A percentile compares a stretch with the other conserved stretches of the same genome.
Evolutionary conservation across 1,284 basidiomycete genomes (phyloP).

Genomic region (Austroboletus niveus): DNA sequence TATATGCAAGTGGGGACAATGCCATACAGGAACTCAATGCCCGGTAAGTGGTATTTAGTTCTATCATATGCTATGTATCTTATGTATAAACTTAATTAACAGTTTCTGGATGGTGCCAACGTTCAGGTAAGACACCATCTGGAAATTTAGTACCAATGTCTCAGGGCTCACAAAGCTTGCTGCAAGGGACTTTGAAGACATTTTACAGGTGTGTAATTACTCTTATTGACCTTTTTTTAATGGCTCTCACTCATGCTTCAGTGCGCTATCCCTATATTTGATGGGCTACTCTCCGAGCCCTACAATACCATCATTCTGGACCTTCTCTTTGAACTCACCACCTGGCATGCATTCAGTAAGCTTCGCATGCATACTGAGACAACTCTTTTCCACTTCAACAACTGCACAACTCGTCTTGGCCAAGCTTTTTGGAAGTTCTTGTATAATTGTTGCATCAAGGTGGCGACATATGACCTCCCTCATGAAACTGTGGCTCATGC

Average conservation of each 20-base stretch:
- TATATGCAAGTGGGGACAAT: conserved; percentile 4
- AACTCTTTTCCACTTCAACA: conserved; percentile 24
- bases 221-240: too few relatives aligned
- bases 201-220: conserved; percentile 30
- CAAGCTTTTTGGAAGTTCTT: neutral
- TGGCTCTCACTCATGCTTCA: conserved; percentile 4
- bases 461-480: conserved; percentile 8
- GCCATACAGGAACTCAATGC: conserved; percentile 4
- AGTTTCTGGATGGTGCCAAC: conserved; percentile 1
- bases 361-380: conserved; percentile 31
- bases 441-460: neutral
- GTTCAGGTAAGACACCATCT: conserved; percentile 4
- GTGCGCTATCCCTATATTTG: conserved; percentile 36
- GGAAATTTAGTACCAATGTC: conserved; percentile 9
- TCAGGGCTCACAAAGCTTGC: conserved; percentile 8
- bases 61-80: neutral
- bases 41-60: neutral
- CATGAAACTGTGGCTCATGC: conserved; percentile 3
- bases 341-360: conserved; percentile 38
- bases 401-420: conserved; percentile 5
- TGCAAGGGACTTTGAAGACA: conserved; percentile 13
- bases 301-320: conserved; percentile 24
- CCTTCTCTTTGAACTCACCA: conserved; percentile 10
- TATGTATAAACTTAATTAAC: neutral
- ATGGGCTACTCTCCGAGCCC: conserved; percentile 30